Conservation (phyloP, 345 rosid species). For the Microcos paniculata region DNA sequence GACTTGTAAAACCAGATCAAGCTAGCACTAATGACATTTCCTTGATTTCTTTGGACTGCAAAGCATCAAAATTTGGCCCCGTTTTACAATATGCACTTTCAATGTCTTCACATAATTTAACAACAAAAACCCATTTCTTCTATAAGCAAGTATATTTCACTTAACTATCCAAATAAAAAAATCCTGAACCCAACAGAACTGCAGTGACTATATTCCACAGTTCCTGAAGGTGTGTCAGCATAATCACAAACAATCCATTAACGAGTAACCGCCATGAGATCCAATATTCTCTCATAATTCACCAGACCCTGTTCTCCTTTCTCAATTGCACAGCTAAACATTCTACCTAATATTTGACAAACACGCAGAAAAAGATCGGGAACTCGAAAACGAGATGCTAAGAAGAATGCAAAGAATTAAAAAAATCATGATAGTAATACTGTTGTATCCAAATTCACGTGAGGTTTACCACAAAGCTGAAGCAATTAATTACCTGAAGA, state of each 20-base stretch:
- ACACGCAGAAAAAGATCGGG: neutral
- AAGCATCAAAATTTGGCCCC: neutral
- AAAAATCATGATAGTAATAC: neutral
- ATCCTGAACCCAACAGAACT: neutral
- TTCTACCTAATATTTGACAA: neutral
- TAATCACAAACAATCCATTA: neutral
- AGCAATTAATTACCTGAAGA: constrained; percentile 16
- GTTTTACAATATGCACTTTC: too few relatives aligned
- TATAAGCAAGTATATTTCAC: neutral
- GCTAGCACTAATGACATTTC: neutral
- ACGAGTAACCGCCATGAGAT: neutral
- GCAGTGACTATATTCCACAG: neutral
- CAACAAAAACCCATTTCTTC: neutral
- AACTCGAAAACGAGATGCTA: neutral
- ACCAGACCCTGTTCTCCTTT: neutral
- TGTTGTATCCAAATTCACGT: neutral
- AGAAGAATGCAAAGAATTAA: neutral
- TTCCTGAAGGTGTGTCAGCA: neutral
- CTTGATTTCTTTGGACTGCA: neutral
- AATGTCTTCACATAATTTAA: neutral
- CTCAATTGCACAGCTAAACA: neutral
- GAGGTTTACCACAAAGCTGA: too few relatives aligned
- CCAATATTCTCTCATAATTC: neutral
- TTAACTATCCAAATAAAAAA: neutral
- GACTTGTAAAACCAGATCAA: neutral